Percentiles rank a stretch among this genome's conserved stretches.
phyloP scores from a whole-genome alignment of 371 early-diverging fungal genomes.

The Mucor circinelloides region DNA sequence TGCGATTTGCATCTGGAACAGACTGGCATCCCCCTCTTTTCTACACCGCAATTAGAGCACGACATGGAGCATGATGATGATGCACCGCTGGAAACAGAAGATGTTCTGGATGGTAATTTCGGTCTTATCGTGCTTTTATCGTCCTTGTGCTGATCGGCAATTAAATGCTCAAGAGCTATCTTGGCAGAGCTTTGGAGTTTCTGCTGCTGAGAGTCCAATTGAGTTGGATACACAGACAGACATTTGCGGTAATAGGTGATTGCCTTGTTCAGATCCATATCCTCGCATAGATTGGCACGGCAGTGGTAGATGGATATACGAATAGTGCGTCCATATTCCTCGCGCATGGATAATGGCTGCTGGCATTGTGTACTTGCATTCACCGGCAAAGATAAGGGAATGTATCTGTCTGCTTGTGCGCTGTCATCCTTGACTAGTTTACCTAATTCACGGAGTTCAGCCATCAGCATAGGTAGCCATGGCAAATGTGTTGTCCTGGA shows the following conservation, averaged over 20 bases:
- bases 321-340: constrained; percentile 34
- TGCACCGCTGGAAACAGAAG: constrained; percentile 31
- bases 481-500: constrained; percentile 6
- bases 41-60: constrained; percentile 45
- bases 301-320: constrained; percentile 38
- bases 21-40: constrained; percentile 48
- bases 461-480: constrained; percentile 28
- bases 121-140: constrained; percentile 5
- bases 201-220: constrained; percentile 11
- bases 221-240: constrained; percentile 25
- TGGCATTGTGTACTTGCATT: background rate
- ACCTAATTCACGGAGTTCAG: constrained; percentile 31
- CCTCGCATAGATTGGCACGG: constrained; percentile 26
- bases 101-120: constrained; percentile 26
- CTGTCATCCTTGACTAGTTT: constrained; percentile 42
- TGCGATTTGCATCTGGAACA: constrained; percentile 44
- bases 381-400: constrained; percentile 1
- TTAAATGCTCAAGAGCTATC: constrained; percentile 24
- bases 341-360: background rate
- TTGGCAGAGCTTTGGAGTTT: constrained; percentile 25
- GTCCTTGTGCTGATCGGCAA: constrained; percentile 7
- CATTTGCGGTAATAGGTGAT: constrained; percentile 36
- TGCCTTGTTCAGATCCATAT: constrained; percentile 25
- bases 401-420: constrained; percentile 18
- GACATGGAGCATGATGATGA: constrained; percentile 22